phyloP scores from a whole-genome alignment of 345 rosid species.

The Isatis tinctoria region DNA sequence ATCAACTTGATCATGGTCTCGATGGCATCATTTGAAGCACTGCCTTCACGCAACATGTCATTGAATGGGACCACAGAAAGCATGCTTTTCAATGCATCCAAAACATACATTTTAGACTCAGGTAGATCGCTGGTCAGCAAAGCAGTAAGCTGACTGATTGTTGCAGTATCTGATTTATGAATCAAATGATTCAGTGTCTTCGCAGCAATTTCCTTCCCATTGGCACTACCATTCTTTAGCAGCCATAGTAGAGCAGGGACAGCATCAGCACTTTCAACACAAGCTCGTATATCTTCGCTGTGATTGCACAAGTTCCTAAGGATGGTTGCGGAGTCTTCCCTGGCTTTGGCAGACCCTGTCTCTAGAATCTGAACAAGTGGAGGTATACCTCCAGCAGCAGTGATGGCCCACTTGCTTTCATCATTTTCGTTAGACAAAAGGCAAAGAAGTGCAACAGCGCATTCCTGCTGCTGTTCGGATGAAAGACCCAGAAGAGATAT shows the following conservation, averaged over 20 bases:
- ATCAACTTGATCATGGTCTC: conserved; percentile 91
- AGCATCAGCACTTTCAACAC: conserved; percentile 99
- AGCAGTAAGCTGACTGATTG: conserved; percentile 97
- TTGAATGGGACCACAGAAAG: conserved; percentile 76
- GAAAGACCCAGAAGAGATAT: conserved; percentile 99
- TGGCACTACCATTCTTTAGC: conserved; percentile 90
- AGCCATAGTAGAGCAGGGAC: conserved; percentile 99
- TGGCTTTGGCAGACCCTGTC: conserved; percentile 96
- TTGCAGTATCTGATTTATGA: conserved; percentile 95
- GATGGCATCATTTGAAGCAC: conserved; percentile 98
- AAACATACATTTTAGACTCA: conserved; percentile 87
- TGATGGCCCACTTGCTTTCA: conserved; percentile 99
- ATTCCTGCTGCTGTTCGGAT: conserved; percentile 99
- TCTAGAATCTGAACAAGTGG: conserved; percentile 98
- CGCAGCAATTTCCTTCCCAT: conserved; percentile 98
- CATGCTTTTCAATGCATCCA: conserved; percentile 97
- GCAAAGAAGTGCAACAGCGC: conserved; percentile 96
- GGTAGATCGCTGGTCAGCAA: conserved; percentile 92
- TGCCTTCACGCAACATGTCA: conserved; percentile 87
- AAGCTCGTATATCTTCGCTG: conserved; percentile 98
- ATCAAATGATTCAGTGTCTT: conserved; percentile 96
- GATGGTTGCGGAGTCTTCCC: conserved; percentile 97
- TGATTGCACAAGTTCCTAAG: conserved; percentile 97
- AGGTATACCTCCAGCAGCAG: conserved; percentile 99
- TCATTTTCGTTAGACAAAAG: conserved; percentile 94